Evolutionary conservation across 2,329 filamentous ascomycete species (phyloP), one percentile per base, ranked within the genome.

Genomic region (Colletotrichum melonis): DNA sequence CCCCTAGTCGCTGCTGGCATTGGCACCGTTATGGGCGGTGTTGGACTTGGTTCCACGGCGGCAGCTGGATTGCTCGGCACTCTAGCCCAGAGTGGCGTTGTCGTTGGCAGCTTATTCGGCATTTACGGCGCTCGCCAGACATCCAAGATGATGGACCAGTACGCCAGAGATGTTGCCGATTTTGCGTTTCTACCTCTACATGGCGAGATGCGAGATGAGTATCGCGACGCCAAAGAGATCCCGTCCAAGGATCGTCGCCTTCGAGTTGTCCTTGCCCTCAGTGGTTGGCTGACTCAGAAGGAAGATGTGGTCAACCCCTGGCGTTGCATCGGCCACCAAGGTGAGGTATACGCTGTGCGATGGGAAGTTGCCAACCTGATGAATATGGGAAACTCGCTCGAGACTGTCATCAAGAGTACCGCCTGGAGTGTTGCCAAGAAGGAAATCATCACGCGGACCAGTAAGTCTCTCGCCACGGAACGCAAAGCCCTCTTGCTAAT

Each of bases 71-170:
- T 98, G 66, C 85, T 98, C 0, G 96, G 95, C 12, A 89, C 92
- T 22, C 87, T 98, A 78, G 93, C 95, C 2, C 92, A 95, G 49
- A 97, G 93, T 74, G 90, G 92, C 5, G 89, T 97, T 19, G 86
- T 95, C 55, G 92, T 98, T 35, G 96, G 95, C 19, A 91, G 93
- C 49, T 85, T 98, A 52, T 98, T 98, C 79, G 97, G 97, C 9
- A 94, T 97, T n/a, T 98, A 97, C 79, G 94, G 94, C 56, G 92
- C 92, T 1, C 90, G 92, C 46, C 95, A 97, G 88, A 94, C 93
- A 0, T 91, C 92, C 65, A 92, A 95, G 80, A 94, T 95, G 87
- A 93, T 98, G 88, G 94, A 98, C 76, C 88, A 92, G n/a, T 97
- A 97, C 80, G 90, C 93, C 12, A 92, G 91, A 76, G 95, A 98